Conservation (phyloP, 2,329 filamentous ascomycete genomes). For the Alternaria triticimaculans region DNA sequence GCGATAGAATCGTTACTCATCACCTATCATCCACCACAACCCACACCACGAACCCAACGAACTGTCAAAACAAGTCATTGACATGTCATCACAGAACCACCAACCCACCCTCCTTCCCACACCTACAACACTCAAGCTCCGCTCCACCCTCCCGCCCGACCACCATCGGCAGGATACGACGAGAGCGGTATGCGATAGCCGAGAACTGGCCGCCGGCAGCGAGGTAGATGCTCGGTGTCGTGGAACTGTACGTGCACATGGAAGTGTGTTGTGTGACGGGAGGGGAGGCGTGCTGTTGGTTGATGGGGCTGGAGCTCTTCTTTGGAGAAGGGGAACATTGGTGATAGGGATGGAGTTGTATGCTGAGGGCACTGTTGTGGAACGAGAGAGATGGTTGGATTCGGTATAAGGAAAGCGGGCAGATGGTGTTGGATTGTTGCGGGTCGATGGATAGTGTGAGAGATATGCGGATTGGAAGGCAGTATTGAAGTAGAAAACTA, state of each 20-base stretch:
- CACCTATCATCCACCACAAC: neutral
- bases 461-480: neutral
- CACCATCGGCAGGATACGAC: neutral
- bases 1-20: no score
- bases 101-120: neutral
- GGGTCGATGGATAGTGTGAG: neutral
- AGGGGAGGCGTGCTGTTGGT: neutral
- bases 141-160: neutral
- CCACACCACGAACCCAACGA: neutral
- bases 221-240: neutral
- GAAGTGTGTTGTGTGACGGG: neutral
- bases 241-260: neutral
- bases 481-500: neutral
- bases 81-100: neutral
- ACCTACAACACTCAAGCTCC: no score
- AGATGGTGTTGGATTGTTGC: neutral
- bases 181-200: neutral
- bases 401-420: neutral
- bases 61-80: neutral
- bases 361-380: neutral
- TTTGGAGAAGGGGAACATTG: neutral
- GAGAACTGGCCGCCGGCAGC: neutral
- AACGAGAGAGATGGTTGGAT: neutral
- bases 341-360: neutral
- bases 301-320: neutral